Evolutionary conservation across 202 grass and related monocot species (phyloP).

Genomic region (Schoenoplectus tabernaemontani): DNA sequence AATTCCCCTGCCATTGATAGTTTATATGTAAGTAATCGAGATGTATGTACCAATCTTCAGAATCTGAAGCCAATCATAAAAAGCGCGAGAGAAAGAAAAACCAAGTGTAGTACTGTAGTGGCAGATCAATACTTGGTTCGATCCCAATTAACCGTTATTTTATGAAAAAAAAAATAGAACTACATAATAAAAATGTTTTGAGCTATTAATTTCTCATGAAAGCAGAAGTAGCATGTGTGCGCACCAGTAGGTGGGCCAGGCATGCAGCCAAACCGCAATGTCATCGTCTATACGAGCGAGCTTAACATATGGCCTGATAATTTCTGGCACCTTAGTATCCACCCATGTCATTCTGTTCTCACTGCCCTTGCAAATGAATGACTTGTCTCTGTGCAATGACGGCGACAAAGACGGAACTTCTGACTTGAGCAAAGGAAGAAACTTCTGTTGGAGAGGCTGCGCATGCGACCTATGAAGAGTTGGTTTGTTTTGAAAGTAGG

Average conservation of each 20-base stretch:
- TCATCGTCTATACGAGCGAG: neutral
- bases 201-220: neutral
- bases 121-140: too few species aligned
- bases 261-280: neutral
- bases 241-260: neutral
- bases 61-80: neutral
- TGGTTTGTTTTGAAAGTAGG: neutral
- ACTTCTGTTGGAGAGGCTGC: neutral
- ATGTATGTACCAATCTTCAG: neutral
- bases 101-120: neutral
- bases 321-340: neutral
- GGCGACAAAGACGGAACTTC: neutral
- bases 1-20: neutral
- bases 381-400: neutral
- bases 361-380: neutral
- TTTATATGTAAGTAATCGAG: too few species aligned
- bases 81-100: neutral
- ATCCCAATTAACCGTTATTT: neutral
- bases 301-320: neutral
- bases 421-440: neutral
- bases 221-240: neutral
- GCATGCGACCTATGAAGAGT: neutral
- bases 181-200: neutral
- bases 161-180: neutral
- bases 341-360: neutral